Evolutionary conservation across 192 early-diverging fungal genomes (phyloP), one percentile per base, ranked within the genome.

Genomic region (Linnemannia hyalina): DNA sequence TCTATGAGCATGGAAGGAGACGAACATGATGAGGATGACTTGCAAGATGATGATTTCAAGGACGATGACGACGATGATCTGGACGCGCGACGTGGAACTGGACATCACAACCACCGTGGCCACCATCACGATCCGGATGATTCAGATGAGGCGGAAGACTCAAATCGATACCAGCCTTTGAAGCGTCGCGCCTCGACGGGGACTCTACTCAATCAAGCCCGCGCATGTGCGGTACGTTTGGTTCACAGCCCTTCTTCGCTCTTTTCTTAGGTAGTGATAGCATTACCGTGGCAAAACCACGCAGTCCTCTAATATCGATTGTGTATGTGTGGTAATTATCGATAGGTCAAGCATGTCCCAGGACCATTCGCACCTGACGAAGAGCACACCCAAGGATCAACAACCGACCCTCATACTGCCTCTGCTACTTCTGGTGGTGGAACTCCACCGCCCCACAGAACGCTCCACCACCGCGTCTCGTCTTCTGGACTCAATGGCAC

Each of bases 131-230:
- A 81, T 38, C 79, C 80, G 20, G 75, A 80, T 29, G 80, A 68
- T 69, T 79, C 77, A 22, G 74, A 77, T 42, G 20, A 63, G 13
- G 76, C 78, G 35, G 78, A 80, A 18, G 80, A 86, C 9, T 68
- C 84, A 16, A 86, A 81, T 38, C 55, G 75, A 1, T 81, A 78
- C 63, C 84, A 86, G 42, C 76, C 84, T 4, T 49, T 86, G 42
- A 86, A 86, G 44, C 84, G 84, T 29, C 70, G 84, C 29, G 84
- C 84, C 2, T 86, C 84, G 0, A 86, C 84, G 1, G 84, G 84
- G 13, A 86, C 84, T 18, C 55, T 86, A 4, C 47, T 86, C 1
- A 81, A 44, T 26, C 84, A 86, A 63, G 78, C 79, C 3, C 73
- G 74, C 6, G 84, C 71, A 47, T 73, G 74, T 46, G 75, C 44